Conservation (phyloP, 768 basidiomycete genomes). For the Candolleomyces efflorescens region DNA sequence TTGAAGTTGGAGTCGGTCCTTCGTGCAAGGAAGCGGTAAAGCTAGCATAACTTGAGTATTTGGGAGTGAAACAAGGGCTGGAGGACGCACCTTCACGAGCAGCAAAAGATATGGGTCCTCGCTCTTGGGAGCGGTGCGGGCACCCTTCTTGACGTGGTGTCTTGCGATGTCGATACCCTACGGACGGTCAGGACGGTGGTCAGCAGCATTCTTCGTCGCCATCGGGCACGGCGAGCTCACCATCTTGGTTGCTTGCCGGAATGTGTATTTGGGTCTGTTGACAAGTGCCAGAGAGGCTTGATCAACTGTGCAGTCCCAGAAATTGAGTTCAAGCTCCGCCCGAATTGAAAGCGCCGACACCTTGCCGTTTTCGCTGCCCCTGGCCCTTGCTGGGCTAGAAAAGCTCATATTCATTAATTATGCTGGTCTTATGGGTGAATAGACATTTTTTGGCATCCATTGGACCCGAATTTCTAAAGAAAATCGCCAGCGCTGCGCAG, state of each 20-base stretch:
- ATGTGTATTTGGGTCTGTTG: slow-evolving; percentile 48
- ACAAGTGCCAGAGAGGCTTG: slow-evolving; percentile 46
- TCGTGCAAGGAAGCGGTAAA: slow-evolving; percentile 98
- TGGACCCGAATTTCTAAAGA: neutral
- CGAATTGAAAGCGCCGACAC: slow-evolving; percentile 16
- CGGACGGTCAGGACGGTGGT: slow-evolving; percentile 13
- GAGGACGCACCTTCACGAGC: slow-evolving; percentile 81
- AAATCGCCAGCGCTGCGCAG: neutral
- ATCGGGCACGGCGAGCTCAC: slow-evolving; percentile 55
- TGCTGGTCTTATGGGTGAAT: neutral
- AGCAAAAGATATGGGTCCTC: slow-evolving; percentile 99
- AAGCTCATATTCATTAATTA: neutral
- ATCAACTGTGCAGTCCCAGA: slow-evolving; percentile 58
- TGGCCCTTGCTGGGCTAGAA: neutral
- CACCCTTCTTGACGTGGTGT: slow-evolving; percentile 99
- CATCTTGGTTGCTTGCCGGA: slow-evolving; percentile 70
- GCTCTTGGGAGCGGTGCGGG: slow-evolving; percentile 92
- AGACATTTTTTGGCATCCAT: neutral
- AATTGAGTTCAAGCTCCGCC: slow-evolving; percentile 43
- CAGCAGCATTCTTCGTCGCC: slow-evolving; percentile 12
- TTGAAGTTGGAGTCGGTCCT: slow-evolving; percentile 96
- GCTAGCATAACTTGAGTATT: slow-evolving; percentile 40
- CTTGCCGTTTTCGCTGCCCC: neutral
- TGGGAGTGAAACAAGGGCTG: neutral
- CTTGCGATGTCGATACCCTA: slow-evolving; percentile 94